Percentiles rank a stretch among this genome's conserved stretches.
These are phyloP conservation scores for Boletus sp. DNA, from an alignment of 1,284 basidiomycete genomes.

Conservation along the genomic window DNA sequence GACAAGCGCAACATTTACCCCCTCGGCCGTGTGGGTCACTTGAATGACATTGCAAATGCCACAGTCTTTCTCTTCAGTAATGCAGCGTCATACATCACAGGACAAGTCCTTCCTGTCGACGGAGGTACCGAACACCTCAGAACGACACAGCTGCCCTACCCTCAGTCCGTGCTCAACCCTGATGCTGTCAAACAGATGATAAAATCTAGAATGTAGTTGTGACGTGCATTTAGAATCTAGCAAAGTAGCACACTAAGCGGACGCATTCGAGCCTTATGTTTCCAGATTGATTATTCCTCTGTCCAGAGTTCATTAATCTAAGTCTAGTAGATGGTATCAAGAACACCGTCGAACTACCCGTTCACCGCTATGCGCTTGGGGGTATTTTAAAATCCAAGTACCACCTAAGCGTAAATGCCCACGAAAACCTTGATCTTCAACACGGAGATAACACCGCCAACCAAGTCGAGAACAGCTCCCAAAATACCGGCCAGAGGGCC, in stretches of 20 bases:
- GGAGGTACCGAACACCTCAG: conserved; percentile 66
- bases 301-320: no score
- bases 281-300: no score
- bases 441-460: background rate
- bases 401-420: no score
- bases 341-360: background rate
- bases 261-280: no score
- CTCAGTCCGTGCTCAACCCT: conserved; percentile 66
- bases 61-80: conserved; percentile 89
- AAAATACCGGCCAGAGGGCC: background rate
- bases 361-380: no score
- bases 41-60: conserved; percentile 80
- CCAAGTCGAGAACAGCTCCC: background rate
- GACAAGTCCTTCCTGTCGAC: conserved; percentile 71
- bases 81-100: conserved; percentile 83
- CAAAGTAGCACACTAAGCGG: no score
- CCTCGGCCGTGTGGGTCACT: conserved; percentile 66
- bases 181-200: conserved; percentile 44
- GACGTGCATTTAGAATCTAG: background rate
- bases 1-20: conserved; percentile 43
- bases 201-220: conserved; percentile 43
- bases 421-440: background rate
- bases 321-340: no score
- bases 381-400: no score
- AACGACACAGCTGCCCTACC: conserved; percentile 60